A percentile compares a stretch with the other conserved stretches of the same genome.
Conservation (phyloP, 75 land plant species). For the Gnetum montanum region DNA sequence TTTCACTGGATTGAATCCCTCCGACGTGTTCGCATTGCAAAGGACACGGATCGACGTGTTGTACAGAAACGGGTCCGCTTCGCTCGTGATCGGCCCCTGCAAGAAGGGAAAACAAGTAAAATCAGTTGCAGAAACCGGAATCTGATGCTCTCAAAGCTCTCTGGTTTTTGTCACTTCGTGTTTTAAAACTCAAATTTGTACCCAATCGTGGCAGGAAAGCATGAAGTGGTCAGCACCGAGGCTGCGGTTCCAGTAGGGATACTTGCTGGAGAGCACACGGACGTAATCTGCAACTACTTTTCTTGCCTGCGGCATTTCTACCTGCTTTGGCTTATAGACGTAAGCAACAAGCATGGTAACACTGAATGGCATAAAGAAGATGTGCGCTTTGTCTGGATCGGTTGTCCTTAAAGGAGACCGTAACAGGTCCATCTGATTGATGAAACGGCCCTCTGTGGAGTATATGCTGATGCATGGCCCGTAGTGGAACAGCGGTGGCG, state of each 20-base stretch:
- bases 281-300: conserved; percentile 34
- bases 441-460: conserved; percentile 83
- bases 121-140: background rate
- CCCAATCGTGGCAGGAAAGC: conserved; percentile 84
- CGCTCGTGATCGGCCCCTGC: conserved; percentile 44
- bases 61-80: conserved; percentile 19
- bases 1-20: conserved; percentile 52
- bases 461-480: conserved; percentile 87
- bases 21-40: conserved; percentile 68
- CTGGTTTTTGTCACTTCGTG: background rate
- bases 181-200: conserved; percentile 1
- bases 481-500: conserved; percentile 81
- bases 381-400: conserved; percentile 66
- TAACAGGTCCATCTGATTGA: conserved; percentile 45
- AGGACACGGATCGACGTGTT: conserved; percentile 48
- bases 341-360: conserved; percentile 55
- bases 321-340: conserved; percentile 24
- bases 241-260: conserved; percentile 56
- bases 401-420: conserved; percentile 42
- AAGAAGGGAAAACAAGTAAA: background rate
- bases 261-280: conserved; percentile 25
- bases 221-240: conserved; percentile 69
- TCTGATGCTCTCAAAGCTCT: background rate
- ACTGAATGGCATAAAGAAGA: conserved; percentile 79
- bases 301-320: conserved; percentile 23